Conservation (phyloP, 2,329 filamentous ascomycete genomes). For the Fusarium coicis region DNA sequence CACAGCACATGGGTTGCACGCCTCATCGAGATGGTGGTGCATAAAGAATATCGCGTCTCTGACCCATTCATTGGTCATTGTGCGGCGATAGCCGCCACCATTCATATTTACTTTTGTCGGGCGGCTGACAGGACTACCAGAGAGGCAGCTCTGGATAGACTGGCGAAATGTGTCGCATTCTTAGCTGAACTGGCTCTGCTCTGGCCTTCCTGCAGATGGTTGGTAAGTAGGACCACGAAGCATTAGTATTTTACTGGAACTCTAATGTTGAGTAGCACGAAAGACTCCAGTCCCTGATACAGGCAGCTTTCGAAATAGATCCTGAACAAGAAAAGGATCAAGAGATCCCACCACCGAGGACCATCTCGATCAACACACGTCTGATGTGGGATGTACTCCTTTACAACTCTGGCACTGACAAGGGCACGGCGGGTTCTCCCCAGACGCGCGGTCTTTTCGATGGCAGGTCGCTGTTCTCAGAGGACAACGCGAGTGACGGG, state of each 20-base stretch:
- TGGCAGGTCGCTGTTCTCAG: background rate
- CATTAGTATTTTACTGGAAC: accelerated
- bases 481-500: background rate
- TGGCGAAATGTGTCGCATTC: background rate
- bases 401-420: background rate
- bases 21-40: background rate
- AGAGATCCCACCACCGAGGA: background rate
- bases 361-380: background rate
- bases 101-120: slow-evolving; percentile 2
- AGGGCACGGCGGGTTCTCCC: background rate
- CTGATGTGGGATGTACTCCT: background rate
- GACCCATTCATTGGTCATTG: background rate
- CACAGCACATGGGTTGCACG: background rate
- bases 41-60: background rate
- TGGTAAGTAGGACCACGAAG: background rate
- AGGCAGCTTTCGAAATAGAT: background rate
- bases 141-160: background rate
- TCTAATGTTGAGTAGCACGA: background rate
- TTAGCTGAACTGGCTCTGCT: background rate
- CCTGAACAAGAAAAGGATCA: background rate
- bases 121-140: background rate
- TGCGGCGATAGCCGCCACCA: background rate
- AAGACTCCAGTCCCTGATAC: background rate
- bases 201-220: background rate
- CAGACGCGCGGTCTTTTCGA: background rate